phyloP scores from a whole-genome alignment of 345 rosid genomes.

The Heritiera littoralis region DNA sequence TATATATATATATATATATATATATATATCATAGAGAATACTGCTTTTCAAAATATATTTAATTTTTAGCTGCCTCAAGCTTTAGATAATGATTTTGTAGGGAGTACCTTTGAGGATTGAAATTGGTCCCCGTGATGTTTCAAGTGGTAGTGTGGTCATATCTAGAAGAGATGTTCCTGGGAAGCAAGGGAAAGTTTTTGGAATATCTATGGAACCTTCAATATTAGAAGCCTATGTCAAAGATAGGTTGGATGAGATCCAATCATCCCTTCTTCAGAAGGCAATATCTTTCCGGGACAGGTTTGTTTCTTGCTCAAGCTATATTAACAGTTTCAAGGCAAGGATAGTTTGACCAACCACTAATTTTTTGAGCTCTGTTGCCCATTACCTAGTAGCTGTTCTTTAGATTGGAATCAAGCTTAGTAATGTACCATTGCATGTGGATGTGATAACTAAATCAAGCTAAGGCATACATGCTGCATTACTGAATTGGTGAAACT shows the following conservation, averaged over 20 bases:
- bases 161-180: slow-evolving; percentile 94
- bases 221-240: slow-evolving; percentile 41
- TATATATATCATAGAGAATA: background rate
- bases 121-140: slow-evolving; percentile 93
- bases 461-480: background rate
- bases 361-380: background rate
- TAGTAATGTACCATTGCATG: background rate
- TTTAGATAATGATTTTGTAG: slow-evolving; percentile 38
- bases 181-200: slow-evolving; percentile 86
- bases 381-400: background rate
- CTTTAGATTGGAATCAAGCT: background rate
- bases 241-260: slow-evolving; percentile 76
- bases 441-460: background rate
- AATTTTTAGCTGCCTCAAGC: slow-evolving; percentile 1
- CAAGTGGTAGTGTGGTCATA: slow-evolving; percentile 75
- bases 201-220: slow-evolving; percentile 84
- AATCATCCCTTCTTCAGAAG: slow-evolving; percentile 67
- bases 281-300: slow-evolving; percentile 30
- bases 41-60: slow-evolving; percentile 6
- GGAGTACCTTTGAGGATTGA: slow-evolving; percentile 91
- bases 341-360: background rate
- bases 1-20: too few species aligned
- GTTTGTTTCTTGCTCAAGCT: background rate
- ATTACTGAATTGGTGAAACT: background rate
- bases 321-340: slow-evolving; percentile 3